A percentile compares a stretch with the other conserved stretches of the same genome.
Conservation (phyloP, 2,329 filamentous ascomycete species). For the Graphium sp. region DNA sequence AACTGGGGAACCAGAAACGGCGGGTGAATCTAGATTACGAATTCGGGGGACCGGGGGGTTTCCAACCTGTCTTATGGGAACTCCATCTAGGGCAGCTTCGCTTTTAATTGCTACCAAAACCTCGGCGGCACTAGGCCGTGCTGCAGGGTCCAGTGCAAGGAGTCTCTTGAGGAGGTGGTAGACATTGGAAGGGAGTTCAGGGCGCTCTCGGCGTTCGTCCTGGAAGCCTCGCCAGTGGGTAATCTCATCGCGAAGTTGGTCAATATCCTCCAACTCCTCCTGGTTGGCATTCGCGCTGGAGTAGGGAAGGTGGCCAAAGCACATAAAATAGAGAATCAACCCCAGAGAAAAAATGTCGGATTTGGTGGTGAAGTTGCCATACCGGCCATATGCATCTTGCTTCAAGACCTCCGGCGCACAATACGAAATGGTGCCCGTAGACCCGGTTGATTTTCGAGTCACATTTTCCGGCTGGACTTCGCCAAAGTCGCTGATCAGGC, state of each 20-base stretch:
- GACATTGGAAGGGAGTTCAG: slow-evolving; percentile 71
- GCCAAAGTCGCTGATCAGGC: slow-evolving; percentile 93
- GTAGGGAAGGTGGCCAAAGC: slow-evolving; percentile 82
- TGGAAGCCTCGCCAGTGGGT: slow-evolving; percentile 75
- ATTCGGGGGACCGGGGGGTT: slow-evolving; percentile 21
- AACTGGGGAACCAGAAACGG: slow-evolving; percentile 28
- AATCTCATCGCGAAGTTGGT: slow-evolving; percentile 73
- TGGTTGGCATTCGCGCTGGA: slow-evolving; percentile 66
- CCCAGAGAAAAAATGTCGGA: slow-evolving; percentile 96
- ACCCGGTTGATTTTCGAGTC: slow-evolving; percentile 74
- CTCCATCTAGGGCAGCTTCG: slow-evolving; percentile 32
- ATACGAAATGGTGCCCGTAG: slow-evolving; percentile 93
- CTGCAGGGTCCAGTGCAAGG: slow-evolving; percentile 57
- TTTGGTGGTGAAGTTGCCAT: slow-evolving; percentile 90
- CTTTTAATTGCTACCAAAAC: slow-evolving; percentile 65
- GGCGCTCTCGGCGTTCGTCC: slow-evolving; percentile 54
- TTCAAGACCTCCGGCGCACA: slow-evolving; percentile 88
- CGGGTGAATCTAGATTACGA: slow-evolving; percentile 37
- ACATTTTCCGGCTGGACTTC: slow-evolving; percentile 80
- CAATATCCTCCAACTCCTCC: slow-evolving; percentile 84
- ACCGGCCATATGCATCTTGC: slow-evolving; percentile 49
- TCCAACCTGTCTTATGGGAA: slow-evolving; percentile 4
- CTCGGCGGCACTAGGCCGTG: slow-evolving; percentile 72
- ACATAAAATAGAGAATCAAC: slow-evolving; percentile 98
- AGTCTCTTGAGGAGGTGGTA: slow-evolving; percentile 73